These are phyloP conservation scores for Arabis hirsuta DNA, from an alignment of 345 rosid genomes.

Conservation along the genomic window DNA sequence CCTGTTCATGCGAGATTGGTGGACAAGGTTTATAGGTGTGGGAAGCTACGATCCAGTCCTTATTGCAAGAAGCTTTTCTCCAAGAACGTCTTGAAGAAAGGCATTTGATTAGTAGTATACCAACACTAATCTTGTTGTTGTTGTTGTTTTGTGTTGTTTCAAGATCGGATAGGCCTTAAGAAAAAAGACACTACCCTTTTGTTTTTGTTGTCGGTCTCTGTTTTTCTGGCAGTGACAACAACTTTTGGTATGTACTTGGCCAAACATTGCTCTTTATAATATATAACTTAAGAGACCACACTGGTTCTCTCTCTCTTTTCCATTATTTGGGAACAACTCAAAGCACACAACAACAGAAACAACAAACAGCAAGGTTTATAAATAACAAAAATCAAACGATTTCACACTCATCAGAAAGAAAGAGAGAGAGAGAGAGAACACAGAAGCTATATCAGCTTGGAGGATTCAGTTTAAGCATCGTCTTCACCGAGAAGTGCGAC, in stretches of 20 bases:
- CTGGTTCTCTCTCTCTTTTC: conserved; percentile 34
- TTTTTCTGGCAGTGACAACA: conserved; percentile 28
- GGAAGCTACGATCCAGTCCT: conserved; percentile 59
- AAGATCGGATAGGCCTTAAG: conserved; percentile 12
- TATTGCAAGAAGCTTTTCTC: conserved; percentile 80
- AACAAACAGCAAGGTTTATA: conserved; percentile 9
- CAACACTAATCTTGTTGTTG: not conserved
- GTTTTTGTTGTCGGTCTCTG: conserved; percentile 20
- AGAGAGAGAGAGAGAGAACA: conserved; percentile 5
- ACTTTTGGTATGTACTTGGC: conserved; percentile 14
- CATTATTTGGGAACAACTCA: conserved; percentile 33
- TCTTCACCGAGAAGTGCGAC: conserved; percentile 60
- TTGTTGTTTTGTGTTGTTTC: conserved; percentile 16
- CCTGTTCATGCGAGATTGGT: conserved; percentile 51
- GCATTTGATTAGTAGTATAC: conserved; percentile 18
- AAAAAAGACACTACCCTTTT: conserved; percentile 4
- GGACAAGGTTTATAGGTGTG: conserved; percentile 54
- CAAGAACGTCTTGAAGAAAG: conserved; percentile 54
- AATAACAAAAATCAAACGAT: conserved; percentile 11
- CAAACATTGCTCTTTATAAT: conserved; percentile 18
- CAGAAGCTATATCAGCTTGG: conserved; percentile 11
- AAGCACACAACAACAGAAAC: conserved; percentile 32
- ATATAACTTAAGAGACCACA: conserved; percentile 27
- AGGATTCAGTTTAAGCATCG: conserved; percentile 49
- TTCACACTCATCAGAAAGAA: conserved; percentile 18